These are phyloP conservation scores for Spinellus fusiger DNA, from an alignment of 192 early-diverging fungal species.

Conservation along the genomic window DNA sequence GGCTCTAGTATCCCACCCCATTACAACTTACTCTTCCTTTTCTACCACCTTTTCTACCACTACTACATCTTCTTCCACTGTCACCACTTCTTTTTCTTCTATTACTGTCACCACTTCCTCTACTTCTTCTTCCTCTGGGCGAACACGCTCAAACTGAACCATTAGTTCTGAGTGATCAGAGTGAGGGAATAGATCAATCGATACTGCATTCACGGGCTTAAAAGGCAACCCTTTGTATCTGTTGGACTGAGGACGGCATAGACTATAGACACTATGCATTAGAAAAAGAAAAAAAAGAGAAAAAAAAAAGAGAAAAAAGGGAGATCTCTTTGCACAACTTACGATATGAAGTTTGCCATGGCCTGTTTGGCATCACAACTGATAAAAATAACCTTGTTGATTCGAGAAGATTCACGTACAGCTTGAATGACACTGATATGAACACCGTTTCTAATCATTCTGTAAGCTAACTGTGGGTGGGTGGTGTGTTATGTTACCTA, in stretches of 20 bases:
- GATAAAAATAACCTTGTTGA: slow-evolving; percentile 62
- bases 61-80: neutral
- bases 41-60: neutral
- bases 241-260: slow-evolving; percentile 65
- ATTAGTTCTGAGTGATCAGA: slow-evolving; percentile 63
- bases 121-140: neutral
- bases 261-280: slow-evolving; percentile 24
- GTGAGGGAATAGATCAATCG: slow-evolving; percentile 77
- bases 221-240: slow-evolving; percentile 55
- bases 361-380: slow-evolving; percentile 59
- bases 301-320: slow-evolving; percentile 1
- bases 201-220: slow-evolving; percentile 45
- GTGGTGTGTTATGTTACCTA: slow-evolving; percentile 22
- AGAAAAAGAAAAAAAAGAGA: slow-evolving; percentile 11
- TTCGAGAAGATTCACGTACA: slow-evolving; percentile 45
- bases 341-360: slow-evolving; percentile 58
- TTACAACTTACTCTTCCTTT: neutral
- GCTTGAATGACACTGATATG: slow-evolving; percentile 54
- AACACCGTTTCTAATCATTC: slow-evolving; percentile 41
- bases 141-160: slow-evolving; percentile 52
- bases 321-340: slow-evolving; percentile 24
- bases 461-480: neutral
- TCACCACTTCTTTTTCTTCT: neutral
- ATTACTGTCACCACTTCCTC: neutral
- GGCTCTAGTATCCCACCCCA: too few species aligned